Conservation (phyloP, 2,329 filamentous ascomycete species). For the Aspergillus fijiensis region DNA sequence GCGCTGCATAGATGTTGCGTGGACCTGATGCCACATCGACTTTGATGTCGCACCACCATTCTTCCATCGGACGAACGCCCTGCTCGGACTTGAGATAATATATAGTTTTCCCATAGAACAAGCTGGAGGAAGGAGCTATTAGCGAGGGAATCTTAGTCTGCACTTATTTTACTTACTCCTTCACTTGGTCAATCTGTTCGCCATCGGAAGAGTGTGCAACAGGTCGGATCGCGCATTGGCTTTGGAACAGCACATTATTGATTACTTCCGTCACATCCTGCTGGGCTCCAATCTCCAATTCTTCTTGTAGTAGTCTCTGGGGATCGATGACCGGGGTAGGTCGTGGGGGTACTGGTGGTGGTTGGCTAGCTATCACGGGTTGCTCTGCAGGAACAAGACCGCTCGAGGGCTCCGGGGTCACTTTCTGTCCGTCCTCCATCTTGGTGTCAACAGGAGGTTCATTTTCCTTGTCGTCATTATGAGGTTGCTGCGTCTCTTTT, state of each 20-base stretch:
- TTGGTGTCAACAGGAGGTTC: constrained; percentile 24
- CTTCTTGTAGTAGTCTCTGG: constrained; percentile 44
- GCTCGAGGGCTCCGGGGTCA: constrained; percentile 12
- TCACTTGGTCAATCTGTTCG: constrained; percentile 78
- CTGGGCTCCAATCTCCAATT: constrained; percentile 66
- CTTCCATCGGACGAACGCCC: constrained; percentile 51
- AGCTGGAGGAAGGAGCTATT: constrained; percentile 28
- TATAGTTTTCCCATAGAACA: constrained; percentile 52
- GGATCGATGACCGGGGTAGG: constrained; percentile 38
- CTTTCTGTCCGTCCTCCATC: constrained; percentile 25
- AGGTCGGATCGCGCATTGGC: constrained; percentile 83
- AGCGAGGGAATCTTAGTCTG: not conserved
- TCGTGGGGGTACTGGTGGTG: constrained; percentile 61
- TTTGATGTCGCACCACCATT: constrained; percentile 63
- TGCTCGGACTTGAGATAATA: constrained; percentile 48
- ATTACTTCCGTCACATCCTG: constrained; percentile 97
- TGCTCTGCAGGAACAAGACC: constrained; percentile 11
- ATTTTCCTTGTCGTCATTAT: constrained; percentile 43
- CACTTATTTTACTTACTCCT: constrained; percentile 50
- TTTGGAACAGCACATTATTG: constrained; percentile 82
- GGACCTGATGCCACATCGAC: constrained; percentile 59
- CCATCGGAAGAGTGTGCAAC: constrained; percentile 64
- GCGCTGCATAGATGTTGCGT: constrained; percentile 74
- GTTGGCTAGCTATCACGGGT: constrained; percentile 45
- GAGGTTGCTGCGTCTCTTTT: constrained; percentile 23